Evolutionary conservation across 805 yeast genomes (phyloP), one percentile per base, ranked within the genome.

Genomic region (Suhomyces emberorum): DNA sequence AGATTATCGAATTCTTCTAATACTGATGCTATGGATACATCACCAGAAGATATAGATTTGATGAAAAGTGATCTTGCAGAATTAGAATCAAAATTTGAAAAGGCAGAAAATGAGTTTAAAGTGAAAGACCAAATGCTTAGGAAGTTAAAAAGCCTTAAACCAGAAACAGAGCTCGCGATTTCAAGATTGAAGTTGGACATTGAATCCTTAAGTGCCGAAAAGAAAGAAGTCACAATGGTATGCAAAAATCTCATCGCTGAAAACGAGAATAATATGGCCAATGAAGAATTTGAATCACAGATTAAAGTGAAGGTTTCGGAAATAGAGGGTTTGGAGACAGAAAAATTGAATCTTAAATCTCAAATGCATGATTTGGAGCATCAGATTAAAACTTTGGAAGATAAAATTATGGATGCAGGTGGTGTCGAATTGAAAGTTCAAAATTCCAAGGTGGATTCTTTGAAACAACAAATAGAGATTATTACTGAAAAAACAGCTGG

Each of bases 341-440:
- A 49, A 11, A 51, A 49, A 30, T 44, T 47, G 1, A 48, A 46
- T 3, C 55, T 88, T 6, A 71, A 77, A 49, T 61, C 63, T 2
- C 77, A 76, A 46, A 77, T 88, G 46, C 59, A 65, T 18, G 77
- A 72, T 21, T 58, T 76, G 28, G 86, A 78, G 53, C 51, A 58
- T 5, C 68, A 74, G 39, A 83, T 93, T 27, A 68, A 70, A 9
- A 68, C 48, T 0, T 61, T 89, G 3, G 89, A 88, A 47, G 85
- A 81, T 38, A 74, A 80, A 52, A 87, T 93, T 26, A 78, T 89
- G 85, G 81, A 84, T 33, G 82, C 87, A 36, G 99, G 99, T 36
- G 99, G 99, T 42, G 81, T 85, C 7, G 79, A 79, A 43, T 68
- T 93, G 44, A 78, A 86, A 38, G 57, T 84, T 42, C 96, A 88